Evolutionary conservation across 2,329 filamentous ascomycete species (phyloP), one percentile per base, ranked within the genome.

Genomic region (Aspergillus tanneri): DNA sequence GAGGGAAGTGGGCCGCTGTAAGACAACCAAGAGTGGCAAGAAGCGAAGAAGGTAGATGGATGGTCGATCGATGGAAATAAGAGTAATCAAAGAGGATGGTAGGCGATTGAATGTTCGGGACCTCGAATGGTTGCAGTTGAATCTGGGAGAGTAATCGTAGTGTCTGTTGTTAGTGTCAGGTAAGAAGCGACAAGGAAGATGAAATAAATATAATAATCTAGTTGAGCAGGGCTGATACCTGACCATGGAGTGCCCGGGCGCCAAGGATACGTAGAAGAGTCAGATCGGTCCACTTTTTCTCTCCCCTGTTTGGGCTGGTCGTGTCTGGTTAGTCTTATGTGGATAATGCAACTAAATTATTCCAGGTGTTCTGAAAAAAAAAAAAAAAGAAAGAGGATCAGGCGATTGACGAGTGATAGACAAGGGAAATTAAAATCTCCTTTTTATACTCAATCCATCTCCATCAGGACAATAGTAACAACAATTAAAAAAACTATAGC

Each of bases 241-340:
- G 8, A 11, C 22, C 41, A 18, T 43, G 25, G 22, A 28, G 41
- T 47, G 44, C 27, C 40, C 46, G 47, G 44, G 38, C 23, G 48
- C 51, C 48, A 47, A 54, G 50, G 46, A 42, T 22, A 50, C 47
- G 54, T 56, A 51, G 47, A 50, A 59, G 55, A 52, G 51, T 54
- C 56, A 58, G 55, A 58, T 59, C 55, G 57, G 53, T 56, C 57
- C 57, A 58, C 57, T 59, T 52, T 49, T 45, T 47, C 39, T 39
- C 40, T 44, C 37, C 36, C 51, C 42, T n/a, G n/a, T n/a, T n/a
- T n/a, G n/a, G n/a, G n/a, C n/a, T n/a, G n/a, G n/a, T n/a, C n/a
- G n/a, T n/a, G n/a, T n/a, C n/a, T 49, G 42, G 45, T 46, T 52
- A 37, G 30, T 52, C 37, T 38, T 16, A 34, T 46, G 28, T 32